A percentile compares a stretch with the other conserved stretches of the same genome.
Conservation (phyloP, 129 eudicot species). For the Helianthus annuus region HanXRQr2.0-SUNRISE NC_035446.2:165236447-165236946, state of each 20-base stretch:
- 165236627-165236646: neutral
- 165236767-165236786: neutral
- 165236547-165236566: too few species aligned
- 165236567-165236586: too few species aligned
- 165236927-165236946: too few species aligned
- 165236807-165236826: neutral
- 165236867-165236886: constrained; percentile 10
- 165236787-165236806: neutral
- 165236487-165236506: too few species aligned
- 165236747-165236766: neutral
- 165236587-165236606: too few species aligned
- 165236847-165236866: constrained; percentile 13
- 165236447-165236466: too few species aligned
- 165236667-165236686: neutral
- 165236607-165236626: too few species aligned
- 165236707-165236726: constrained; percentile 12
- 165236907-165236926: constrained; percentile 4
- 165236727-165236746: constrained; percentile 2
- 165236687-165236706: neutral
- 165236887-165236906: constrained; percentile 17
- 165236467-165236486: too few species aligned
- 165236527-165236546: too few species aligned
- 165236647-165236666: neutral
- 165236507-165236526: too few species aligned
- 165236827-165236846: constrained; percentile 6